Conservation (phyloP, 768 basidiomycete species). For the Hypholoma fasciculare region DNA sequence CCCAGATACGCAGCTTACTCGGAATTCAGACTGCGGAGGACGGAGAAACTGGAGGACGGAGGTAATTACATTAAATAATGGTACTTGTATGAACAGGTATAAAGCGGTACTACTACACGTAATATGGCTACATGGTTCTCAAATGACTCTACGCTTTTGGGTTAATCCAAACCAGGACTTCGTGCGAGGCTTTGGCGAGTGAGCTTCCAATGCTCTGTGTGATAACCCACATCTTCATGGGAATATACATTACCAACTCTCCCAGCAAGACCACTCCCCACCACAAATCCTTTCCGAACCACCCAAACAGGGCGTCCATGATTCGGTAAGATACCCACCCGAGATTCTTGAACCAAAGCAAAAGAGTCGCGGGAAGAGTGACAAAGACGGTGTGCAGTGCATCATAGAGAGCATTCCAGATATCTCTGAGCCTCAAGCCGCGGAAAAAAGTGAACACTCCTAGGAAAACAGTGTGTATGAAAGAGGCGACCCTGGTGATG, state of each 20-base stretch:
- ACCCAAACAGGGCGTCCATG: neutral
- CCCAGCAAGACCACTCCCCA: neutral
- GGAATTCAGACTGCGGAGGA: too few species aligned
- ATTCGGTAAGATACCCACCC: neutral
- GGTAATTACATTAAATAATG: too few species aligned
- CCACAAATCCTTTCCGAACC: neutral
- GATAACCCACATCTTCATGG: neutral
- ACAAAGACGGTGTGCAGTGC: constrained; percentile 6
- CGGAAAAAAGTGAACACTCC: neutral
- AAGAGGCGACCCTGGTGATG: neutral
- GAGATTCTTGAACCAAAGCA: neutral
- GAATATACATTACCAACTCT: neutral
- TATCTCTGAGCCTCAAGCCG: constrained; percentile 6
- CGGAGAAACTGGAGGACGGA: too few species aligned
- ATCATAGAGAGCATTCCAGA: neutral
- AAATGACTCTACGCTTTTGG: neutral
- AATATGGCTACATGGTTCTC: neutral
- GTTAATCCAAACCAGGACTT: neutral
- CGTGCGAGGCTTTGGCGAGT: neutral
- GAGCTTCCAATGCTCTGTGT: neutral
- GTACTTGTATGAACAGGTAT: too few species aligned
- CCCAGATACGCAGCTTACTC: too few species aligned
- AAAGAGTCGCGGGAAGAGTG: constrained; percentile 1
- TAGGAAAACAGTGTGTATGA: neutral
- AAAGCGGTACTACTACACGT: too few species aligned